Evolutionary conservation across 768 basidiomycete genomes (phyloP).

Genomic region (Leucogyrophana mollusca): DNA sequence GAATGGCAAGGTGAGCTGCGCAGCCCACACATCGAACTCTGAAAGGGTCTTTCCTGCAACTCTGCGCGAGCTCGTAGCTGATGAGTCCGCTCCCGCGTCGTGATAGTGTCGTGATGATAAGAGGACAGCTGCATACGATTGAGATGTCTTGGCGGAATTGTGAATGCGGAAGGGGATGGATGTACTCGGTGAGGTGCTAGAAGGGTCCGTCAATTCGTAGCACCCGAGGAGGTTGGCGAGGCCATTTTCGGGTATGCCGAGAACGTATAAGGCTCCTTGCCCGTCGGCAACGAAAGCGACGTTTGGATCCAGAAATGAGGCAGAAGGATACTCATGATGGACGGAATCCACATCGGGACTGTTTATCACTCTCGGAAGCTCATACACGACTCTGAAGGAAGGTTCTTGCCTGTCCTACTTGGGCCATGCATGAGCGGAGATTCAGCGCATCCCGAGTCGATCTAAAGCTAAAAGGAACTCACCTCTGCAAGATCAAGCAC

Average conservation of each 20-base stretch:
- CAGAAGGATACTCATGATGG: conserved; percentile 76
- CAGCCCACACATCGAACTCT: conserved; percentile 69
- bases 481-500: conserved; percentile 59
- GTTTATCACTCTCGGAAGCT: conserved; percentile 56
- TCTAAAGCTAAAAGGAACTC: conserved; percentile 29
- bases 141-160: conserved; percentile 33
- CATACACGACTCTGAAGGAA: conserved; percentile 53
- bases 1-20: conserved; percentile 46
- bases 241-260: conserved; percentile 42
- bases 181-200: conserved; percentile 18
- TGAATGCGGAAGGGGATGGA: conserved; percentile 39
- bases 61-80: conserved; percentile 12
- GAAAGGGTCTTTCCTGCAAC: conserved; percentile 26
- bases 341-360: conserved; percentile 35
- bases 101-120: conserved; percentile 60
- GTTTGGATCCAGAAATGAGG: conserved; percentile 49
- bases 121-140: conserved; percentile 43
- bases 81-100: conserved; percentile 14
- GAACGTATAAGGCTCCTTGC: conserved; percentile 60
- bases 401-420: conserved; percentile 54
- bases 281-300: conserved; percentile 68
- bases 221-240: conserved; percentile 48
- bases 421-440: conserved; percentile 8
- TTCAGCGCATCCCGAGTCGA: conserved; percentile 9
- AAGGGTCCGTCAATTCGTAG: conserved; percentile 41